Percentiles rank a stretch among this genome's conserved stretches.
These are phyloP conservation scores for Marchantia paleacea DNA, from an alignment of 225 moss, liverwort and hornwort species.

Conservation along the genomic window DNA sequence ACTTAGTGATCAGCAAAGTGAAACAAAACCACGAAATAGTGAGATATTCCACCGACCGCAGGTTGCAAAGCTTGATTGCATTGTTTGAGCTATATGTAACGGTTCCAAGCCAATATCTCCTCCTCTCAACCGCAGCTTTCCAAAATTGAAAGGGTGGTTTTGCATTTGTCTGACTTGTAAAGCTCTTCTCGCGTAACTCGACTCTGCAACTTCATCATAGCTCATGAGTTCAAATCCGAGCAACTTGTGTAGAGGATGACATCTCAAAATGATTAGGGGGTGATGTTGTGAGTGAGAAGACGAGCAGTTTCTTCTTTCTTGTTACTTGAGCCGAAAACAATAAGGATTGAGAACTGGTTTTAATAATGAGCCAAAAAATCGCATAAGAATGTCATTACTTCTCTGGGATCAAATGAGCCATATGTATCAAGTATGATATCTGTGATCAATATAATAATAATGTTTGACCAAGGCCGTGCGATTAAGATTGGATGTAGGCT, in stretches of 20 bases:
- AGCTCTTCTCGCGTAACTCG: too few relatives aligned
- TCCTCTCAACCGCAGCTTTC: too few relatives aligned
- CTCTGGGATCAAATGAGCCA: not conserved
- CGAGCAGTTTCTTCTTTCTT: not conserved
- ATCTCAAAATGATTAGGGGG: not conserved
- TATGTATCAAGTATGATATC: not conserved
- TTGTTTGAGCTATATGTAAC: too few relatives aligned
- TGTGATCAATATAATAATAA: not conserved
- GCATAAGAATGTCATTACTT: not conserved
- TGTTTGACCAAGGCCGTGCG: not conserved
- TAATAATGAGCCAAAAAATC: not conserved
- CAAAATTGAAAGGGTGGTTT: too few relatives aligned
- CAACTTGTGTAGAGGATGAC: not conserved
- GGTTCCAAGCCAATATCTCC: too few relatives aligned
- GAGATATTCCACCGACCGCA: too few relatives aligned
- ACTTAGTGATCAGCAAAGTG: too few relatives aligned
- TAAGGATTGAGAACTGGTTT: not conserved
- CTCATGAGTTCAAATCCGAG: not conserved
- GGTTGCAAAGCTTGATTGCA: too few relatives aligned
- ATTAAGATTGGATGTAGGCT: not conserved
- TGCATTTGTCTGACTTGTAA: not conserved
- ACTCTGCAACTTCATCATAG: slow-evolving; percentile 1
- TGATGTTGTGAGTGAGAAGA: not conserved
- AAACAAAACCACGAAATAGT: too few relatives aligned
- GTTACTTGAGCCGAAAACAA: not conserved